These are phyloP conservation scores for Neurospora sp. DNA, from an alignment of 495 filamentous ascomycete species.

Conservation along the genomic window DNA sequence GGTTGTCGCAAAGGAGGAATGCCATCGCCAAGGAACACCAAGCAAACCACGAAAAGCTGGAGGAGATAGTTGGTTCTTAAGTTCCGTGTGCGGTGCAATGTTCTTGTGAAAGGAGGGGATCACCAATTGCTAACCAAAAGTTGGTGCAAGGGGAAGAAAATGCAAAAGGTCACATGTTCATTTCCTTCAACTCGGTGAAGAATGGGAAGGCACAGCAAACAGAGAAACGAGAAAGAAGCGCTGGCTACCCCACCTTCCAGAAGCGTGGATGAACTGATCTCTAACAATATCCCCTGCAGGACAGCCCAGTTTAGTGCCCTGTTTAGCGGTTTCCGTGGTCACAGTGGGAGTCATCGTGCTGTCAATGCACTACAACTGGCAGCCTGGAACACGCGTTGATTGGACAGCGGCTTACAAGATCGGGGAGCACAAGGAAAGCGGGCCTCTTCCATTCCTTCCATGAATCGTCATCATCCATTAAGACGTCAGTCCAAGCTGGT, in stretches of 20 bases:
- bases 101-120: neutral
- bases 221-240: neutral
- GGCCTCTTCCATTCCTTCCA: neutral
- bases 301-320: neutral
- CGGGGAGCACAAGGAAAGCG: neutral
- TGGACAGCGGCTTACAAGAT: neutral
- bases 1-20: neutral
- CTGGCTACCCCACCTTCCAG: neutral
- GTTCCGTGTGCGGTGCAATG: neutral
- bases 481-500: slow-evolving; percentile 3
- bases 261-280: neutral
- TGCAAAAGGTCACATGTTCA: neutral
- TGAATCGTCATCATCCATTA: neutral
- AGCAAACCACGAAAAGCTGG: neutral
- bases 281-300: neutral
- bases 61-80: neutral
- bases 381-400: neutral
- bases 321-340: neutral
- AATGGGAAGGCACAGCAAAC: neutral
- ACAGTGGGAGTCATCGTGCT: neutral
- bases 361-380: neutral
- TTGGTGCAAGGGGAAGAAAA: neutral
- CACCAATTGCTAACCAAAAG: neutral
- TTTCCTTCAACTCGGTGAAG: neutral
- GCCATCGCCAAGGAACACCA: neutral